Evolutionary conservation across 306 rosid genomes (phyloP).

Genomic region (Carpinus viminea): DNA sequence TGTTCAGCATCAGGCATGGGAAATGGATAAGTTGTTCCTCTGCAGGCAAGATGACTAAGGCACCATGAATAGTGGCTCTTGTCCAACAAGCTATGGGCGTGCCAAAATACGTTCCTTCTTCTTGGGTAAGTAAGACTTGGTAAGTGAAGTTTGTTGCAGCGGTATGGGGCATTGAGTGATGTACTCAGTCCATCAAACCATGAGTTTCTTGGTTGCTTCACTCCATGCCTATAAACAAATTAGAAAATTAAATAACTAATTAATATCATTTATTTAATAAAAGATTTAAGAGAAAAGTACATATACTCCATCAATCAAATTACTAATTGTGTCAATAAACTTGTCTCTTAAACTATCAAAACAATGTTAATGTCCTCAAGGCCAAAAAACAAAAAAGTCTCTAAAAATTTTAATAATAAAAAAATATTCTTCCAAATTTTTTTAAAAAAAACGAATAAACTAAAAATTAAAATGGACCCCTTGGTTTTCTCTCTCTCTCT

Average conservation of each 20-base stretch:
- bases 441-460: too few species aligned
- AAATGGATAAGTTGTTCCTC: conserved; percentile 13
- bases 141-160: conserved; percentile 1
- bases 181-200: conserved; percentile 14
- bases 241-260: background rate
- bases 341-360: too few species aligned
- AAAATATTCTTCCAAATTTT: too few species aligned
- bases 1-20: conserved; percentile 4
- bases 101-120: conserved; percentile 8
- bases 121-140: background rate
- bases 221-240: background rate
- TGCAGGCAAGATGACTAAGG: background rate
- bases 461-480: too few species aligned
- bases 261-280: background rate
- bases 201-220: conserved; percentile 8
- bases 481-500: too few species aligned
- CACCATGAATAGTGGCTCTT: background rate
- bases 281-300: too few species aligned
- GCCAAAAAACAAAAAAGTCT: too few species aligned
- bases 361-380: too few species aligned
- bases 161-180: conserved; percentile 4
- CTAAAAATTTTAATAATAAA: too few species aligned
- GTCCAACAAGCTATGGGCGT: conserved; percentile 6
- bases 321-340: too few species aligned
- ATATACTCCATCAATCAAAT: too few species aligned